Evolutionary conservation across 495 filamentous ascomycete genomes (phyloP).

Genomic region (Pyrenopolyporus hunteri): DNA sequence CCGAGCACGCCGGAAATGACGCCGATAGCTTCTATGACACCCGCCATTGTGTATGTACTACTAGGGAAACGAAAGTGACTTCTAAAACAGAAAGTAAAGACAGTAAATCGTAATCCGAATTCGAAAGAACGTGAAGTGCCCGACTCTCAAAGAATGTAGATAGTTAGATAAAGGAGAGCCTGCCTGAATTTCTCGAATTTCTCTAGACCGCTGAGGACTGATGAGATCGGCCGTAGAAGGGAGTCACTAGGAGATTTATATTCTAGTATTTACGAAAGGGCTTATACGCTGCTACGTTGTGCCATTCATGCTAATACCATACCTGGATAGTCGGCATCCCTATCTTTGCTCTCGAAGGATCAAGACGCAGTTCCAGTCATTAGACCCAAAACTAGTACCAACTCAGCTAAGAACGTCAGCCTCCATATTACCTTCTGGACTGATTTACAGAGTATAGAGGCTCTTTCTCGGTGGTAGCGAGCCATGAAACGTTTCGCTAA

Average conservation of each 20-base stretch:
- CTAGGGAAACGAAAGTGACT: neutral
- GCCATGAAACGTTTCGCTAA: constrained; percentile 16
- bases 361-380: neutral
- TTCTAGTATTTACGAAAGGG: neutral
- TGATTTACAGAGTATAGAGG: neutral
- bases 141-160: constrained; percentile 15
- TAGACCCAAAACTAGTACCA: neutral
- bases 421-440: neutral
- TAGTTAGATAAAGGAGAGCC: constrained; percentile 6
- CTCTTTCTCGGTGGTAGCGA: neutral
- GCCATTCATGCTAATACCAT: neutral
- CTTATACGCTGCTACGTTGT: neutral
- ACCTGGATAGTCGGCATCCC: neutral
- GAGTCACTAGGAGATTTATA: constrained; percentile 9
- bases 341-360: neutral
- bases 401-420: neutral
- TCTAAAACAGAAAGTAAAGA: neutral
- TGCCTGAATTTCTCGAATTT: neutral
- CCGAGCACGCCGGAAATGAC: constrained; percentile 24
- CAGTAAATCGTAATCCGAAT: neutral
- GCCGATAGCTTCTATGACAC: constrained; percentile 30
- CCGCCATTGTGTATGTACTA: constrained; percentile 25
- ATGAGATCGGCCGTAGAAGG: neutral
- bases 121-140: constrained; percentile 12
- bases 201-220: neutral